Evolutionary conservation across 176 grass and related monocot genomes (phyloP), one percentile per base, ranked within the genome.

Genomic region (Phoenix roebelenii): DNA sequence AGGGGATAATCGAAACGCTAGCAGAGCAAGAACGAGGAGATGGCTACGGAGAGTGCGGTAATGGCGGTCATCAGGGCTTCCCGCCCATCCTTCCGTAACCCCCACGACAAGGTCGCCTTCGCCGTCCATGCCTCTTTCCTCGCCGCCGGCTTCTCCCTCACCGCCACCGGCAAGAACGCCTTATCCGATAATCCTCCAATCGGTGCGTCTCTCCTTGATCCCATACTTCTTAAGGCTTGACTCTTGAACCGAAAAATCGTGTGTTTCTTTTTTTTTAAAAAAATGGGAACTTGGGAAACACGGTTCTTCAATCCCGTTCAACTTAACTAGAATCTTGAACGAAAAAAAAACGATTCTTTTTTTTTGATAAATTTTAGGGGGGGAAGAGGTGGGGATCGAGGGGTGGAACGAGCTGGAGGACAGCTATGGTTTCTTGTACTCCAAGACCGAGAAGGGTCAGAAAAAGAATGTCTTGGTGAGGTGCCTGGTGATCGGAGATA

Each of bases 361-460:
- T 7, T 51, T 69, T 10, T 30, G 6, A 12, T 52, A 19, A 15
- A 51, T 64, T 77, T 55, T 60, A 85, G 85, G 51, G 1, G 73
- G 79, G 0, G 88, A 98, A 26, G 93, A 92, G 20, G 82, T 98
- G 25, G 84, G 63, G 4, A 75, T 77, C 4, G 85, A 95, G 67
- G 85, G 93, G 28, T 98, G 93, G 93, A 85, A 89, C 48, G 66
- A 39, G 52, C 68, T 85, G 73, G 84, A 89, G 9, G 78, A 78
- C 44, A 72, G 73, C 15, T 92, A 92, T 48, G 88, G 75, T 10
- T 98, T 49, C 1, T 1, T 25, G 24, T 25, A 25, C 24, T 25
- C 1, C 24, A 1, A 1, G 24, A 25, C 24, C 1, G 24, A 25
- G 24, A 25, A 1, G 1, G 24, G 24, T 25, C 24, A 25, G 24